phyloP scores from a whole-genome alignment of 2,329 filamentous ascomycete species.

The Pseudogymnoascus sp. region DNA sequence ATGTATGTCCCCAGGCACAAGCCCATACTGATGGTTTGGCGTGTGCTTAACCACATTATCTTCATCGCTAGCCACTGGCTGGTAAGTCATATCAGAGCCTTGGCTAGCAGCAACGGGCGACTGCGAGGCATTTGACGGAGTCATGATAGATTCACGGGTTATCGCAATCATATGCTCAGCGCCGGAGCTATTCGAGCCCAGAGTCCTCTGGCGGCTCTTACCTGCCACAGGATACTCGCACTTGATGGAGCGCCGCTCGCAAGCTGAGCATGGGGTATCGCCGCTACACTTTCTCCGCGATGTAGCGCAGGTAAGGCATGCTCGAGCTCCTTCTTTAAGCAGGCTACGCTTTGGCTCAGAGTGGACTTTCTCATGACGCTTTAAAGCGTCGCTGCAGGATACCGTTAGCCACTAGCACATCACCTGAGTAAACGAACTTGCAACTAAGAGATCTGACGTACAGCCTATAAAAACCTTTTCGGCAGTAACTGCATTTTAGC shows the following conservation, averaged over 20 bases:
- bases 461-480: constrained; percentile 22
- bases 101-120: neutral
- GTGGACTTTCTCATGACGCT: constrained; percentile 21
- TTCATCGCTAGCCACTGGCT: neutral
- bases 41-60: neutral
- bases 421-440: neutral
- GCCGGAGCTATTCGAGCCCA: neutral
- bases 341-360: constrained; percentile 18
- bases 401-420: neutral
- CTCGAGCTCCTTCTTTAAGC: constrained; percentile 17
- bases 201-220: neutral
- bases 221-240: constrained; percentile 15
- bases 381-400: constrained; percentile 19
- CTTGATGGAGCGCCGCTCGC: constrained; percentile 16
- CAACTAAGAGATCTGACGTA: constrained; percentile 4
- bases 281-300: constrained; percentile 21
- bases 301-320: constrained; percentile 19
- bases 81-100: neutral
- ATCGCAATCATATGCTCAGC: neutral
- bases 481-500: constrained; percentile 19
- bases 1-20: neutral
- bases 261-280: constrained; percentile 16
- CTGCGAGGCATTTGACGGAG: neutral
- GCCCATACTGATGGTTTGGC: neutral
- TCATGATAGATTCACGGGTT: constrained; percentile 13